Percentiles rank a stretch among this genome's conserved stretches.
Evolutionary conservation across 1,284 basidiomycete genomes (phyloP).

Genomic region (Ustilago xerochloae): DNA sequence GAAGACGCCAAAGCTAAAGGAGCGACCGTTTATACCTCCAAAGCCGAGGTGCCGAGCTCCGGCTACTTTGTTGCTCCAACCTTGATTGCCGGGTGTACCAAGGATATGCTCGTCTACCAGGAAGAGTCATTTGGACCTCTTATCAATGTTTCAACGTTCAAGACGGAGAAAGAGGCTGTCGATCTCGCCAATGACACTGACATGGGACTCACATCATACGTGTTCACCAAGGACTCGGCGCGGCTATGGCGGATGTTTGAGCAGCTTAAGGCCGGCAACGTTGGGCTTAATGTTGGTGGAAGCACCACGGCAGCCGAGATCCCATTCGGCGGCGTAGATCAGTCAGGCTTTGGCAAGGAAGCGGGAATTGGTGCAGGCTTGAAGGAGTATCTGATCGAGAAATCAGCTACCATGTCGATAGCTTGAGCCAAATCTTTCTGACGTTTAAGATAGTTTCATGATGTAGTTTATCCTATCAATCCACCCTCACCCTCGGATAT

Average conservation of each 20-base stretch:
- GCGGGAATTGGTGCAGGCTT: slow-evolving; percentile 78
- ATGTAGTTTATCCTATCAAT: too few species aligned
- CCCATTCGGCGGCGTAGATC: slow-evolving; percentile 87
- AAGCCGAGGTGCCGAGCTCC: slow-evolving; percentile 76
- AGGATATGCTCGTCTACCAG: slow-evolving; percentile 71
- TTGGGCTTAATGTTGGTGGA: slow-evolving; percentile 73
- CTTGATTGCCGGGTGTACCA: slow-evolving; percentile 82
- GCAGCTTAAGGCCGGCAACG: slow-evolving; percentile 94
- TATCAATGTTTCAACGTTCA: slow-evolving; percentile 77
- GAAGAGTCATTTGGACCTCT: slow-evolving; percentile 68
- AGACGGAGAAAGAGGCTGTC: slow-evolving; percentile 90
- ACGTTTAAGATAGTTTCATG: background rate
- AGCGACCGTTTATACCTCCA: slow-evolving; percentile 79
- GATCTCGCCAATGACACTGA: slow-evolving; percentile 84
- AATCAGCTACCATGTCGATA: slow-evolving; percentile 54
- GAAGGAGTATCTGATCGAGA: slow-evolving; percentile 74
- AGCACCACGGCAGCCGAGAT: slow-evolving; percentile 60
- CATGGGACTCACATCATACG: slow-evolving; percentile 79
- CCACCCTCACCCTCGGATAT: too few species aligned
- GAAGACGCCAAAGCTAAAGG: slow-evolving; percentile 85
- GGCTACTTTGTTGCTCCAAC: slow-evolving; percentile 86
- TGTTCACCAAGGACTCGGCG: slow-evolving; percentile 77
- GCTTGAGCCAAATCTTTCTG: slow-evolving; percentile 9
- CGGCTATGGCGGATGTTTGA: slow-evolving; percentile 95
- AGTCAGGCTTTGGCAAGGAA: slow-evolving; percentile 75